Evolutionary conservation across 1,139 yeast genomes (phyloP), one percentile per base, ranked within the genome.

Genomic region (Kluyveromyces sp.): DNA sequence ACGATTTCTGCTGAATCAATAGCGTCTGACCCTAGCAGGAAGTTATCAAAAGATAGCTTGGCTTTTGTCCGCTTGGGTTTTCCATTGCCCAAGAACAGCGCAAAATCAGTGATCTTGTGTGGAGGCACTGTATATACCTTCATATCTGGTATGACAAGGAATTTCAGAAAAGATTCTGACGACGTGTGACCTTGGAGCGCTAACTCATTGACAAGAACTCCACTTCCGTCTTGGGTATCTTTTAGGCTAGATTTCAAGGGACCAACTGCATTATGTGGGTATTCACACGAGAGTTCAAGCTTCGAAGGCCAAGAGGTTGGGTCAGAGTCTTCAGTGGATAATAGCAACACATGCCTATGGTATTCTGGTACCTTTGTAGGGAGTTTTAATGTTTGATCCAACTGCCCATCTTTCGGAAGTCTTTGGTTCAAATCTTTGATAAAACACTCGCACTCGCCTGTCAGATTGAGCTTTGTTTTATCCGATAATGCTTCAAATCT

Each of bases 121-220:
- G 39, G 36, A 16, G 22, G 19, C 9, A 54, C 43, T 18, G 43
- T 41, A 34, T 51, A 53, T 7, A 52, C 44, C 41, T 46, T 52
- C 56, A 51, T 51, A 20, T 54, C 56, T 22, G 58, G 58, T 3
- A 54, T 19, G 19, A 49, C 54, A 37, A 53, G 46, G 30, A 54
- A 46, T 28, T 46, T 45, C 4, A 51, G 49, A 16, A 44, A 39
- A 2, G 20, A 20, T 9, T 41, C 39, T 4, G 37, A 20, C 28
- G 42, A 37, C 25, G 34, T 16, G 20, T 42, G 25, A 19, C 46
- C 40, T 13, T 40, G 38, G 39, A 52, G 32, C 3, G 53, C 52
- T 4, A 55, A 39, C 4, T 55, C 58, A 44, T 52, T 53, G 7
- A 54, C 47, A 18, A 56, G 43, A 6, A 55, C 38, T 3, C 49